Evolutionary conservation across 2,329 filamentous ascomycete species (phyloP).

Genomic region (Venturia aucupariae): DNA sequence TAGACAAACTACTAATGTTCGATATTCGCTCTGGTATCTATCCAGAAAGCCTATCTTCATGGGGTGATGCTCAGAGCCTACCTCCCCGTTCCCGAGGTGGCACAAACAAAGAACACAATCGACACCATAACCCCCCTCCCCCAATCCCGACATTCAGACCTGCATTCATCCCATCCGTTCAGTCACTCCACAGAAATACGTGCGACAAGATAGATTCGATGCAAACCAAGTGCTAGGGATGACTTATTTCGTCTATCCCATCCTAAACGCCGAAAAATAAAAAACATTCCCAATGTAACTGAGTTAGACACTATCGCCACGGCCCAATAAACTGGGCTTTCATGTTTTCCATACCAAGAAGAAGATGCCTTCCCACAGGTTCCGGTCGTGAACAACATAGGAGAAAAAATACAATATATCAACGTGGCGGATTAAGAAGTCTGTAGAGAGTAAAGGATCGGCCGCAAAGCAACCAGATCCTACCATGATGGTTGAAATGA

Average conservation of each 20-base stretch:
- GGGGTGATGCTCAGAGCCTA: neutral
- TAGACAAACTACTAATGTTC: neutral
- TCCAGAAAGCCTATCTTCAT: constrained; percentile 1
- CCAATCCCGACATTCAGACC: neutral
- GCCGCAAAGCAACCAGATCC: neutral
- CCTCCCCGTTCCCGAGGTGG: neutral
- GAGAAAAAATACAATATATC: neutral
- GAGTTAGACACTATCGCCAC: neutral
- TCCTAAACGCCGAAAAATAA: neutral
- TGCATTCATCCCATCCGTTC: neutral
- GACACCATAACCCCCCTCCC: neutral
- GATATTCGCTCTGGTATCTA: constrained; percentile 2
- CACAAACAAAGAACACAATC: neutral
- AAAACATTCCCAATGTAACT: neutral
- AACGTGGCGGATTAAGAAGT: neutral
- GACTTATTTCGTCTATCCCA: neutral
- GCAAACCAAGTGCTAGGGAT: neutral
- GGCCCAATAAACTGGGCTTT: neutral
- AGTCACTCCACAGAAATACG: neutral
- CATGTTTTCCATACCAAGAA: neutral
- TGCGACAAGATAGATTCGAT: neutral
- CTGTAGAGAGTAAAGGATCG: neutral
- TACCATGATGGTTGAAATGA: neutral
- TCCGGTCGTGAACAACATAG: neutral
- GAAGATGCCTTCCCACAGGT: neutral